Percentiles rank a stretch among this genome's conserved stretches.
phyloP scores from a whole-genome alignment of 2,329 filamentous ascomycete species.

The Geosmithia flava region DNA sequence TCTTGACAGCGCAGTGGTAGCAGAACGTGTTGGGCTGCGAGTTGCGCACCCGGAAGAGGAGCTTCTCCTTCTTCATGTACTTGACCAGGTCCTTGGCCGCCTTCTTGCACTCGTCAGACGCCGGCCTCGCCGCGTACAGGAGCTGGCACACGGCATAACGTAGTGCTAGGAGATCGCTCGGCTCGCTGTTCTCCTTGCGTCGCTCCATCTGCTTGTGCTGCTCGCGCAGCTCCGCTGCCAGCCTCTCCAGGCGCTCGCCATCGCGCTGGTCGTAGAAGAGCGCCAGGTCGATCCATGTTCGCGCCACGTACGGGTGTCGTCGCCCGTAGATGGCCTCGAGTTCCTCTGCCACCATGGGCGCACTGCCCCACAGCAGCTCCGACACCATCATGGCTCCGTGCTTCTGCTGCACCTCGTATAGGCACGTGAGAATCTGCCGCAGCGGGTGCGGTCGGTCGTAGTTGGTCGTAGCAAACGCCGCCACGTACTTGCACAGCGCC shows the following conservation, averaged over 20 bases:
- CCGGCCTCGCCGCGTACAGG: conserved; percentile 20
- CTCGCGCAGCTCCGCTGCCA: conserved; percentile 22
- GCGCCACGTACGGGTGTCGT: conserved; percentile 28
- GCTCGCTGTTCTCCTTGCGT: conserved; percentile 14
- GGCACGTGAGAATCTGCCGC: conserved; percentile 26
- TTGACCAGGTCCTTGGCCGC: conserved; percentile 24
- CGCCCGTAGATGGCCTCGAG: conserved; percentile 29
- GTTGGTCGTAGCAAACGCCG: conserved; percentile 29
- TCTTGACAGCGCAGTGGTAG: conserved; percentile 29
- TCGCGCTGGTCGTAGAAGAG: conserved; percentile 24
- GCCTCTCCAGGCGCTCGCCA: conserved; percentile 20
- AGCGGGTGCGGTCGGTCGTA: conserved; percentile 28
- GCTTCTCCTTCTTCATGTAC: conserved; percentile 18
- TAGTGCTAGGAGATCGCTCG: conserved; percentile 21
- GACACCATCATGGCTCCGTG: conserved; percentile 28
- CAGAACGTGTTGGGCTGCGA: conserved; percentile 25
- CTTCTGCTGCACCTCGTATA: conserved; percentile 32
- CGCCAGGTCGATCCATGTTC: conserved; percentile 28
- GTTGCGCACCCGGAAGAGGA: conserved; percentile 22
- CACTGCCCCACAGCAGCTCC: conserved; percentile 27
- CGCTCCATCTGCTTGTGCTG: conserved; percentile 22
- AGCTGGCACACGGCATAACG: conserved; percentile 28
- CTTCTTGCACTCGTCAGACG: conserved; percentile 16
- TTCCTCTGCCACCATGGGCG: conserved; percentile 28
- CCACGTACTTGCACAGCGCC: conserved; percentile 31